These are phyloP conservation scores for Mortierella sp. DNA, from an alignment of 371 early-diverging fungal genomes.

Conservation along the genomic window DNA sequence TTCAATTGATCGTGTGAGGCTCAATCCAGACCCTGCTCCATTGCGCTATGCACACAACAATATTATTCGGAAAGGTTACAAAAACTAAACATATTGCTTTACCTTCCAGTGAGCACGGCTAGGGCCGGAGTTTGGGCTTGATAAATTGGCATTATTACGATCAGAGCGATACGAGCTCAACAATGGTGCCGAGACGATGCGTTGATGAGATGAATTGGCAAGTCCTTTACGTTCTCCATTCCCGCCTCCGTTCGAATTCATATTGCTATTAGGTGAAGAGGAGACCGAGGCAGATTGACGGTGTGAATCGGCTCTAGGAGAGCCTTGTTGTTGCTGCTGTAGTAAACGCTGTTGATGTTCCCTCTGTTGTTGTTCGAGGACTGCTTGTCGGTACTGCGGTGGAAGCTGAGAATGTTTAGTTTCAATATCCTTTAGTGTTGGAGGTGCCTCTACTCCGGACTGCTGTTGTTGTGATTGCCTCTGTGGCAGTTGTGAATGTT, in stretches of 20 bases:
- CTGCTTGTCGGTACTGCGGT: constrained; percentile 56
- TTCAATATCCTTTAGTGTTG: constrained; percentile 53
- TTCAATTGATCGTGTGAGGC: constrained; percentile 8
- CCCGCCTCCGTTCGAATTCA: background rate
- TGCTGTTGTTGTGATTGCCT: constrained; percentile 24
- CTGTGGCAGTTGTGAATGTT: constrained; percentile 31
- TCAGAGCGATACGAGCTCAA: constrained; percentile 27
- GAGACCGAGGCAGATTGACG: constrained; percentile 27
- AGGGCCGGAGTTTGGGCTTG: constrained; percentile 19
- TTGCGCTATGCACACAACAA: background rate
- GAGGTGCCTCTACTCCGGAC: constrained; percentile 23
- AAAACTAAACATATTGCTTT: constrained; percentile 2
- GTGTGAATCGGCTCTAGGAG: constrained; percentile 21
- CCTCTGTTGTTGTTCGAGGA: constrained; percentile 50
- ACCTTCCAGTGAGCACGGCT: constrained; percentile 58
- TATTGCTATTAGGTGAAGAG: constrained; percentile 18
- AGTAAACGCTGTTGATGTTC: constrained; percentile 45
- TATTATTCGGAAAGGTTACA: background rate
- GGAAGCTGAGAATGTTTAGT: constrained; percentile 50
- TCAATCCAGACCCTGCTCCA: background rate
- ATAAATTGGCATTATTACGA: constrained; percentile 5
- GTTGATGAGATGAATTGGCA: constrained; percentile 34
- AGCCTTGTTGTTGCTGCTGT: constrained; percentile 25
- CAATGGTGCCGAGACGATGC: constrained; percentile 32
- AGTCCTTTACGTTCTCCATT: constrained; percentile 8